Percentiles rank a stretch among this genome's conserved stretches.
phyloP scores from a whole-genome alignment of 805 yeast genomes.

The Scheffersomyces lignosus region DNA sequence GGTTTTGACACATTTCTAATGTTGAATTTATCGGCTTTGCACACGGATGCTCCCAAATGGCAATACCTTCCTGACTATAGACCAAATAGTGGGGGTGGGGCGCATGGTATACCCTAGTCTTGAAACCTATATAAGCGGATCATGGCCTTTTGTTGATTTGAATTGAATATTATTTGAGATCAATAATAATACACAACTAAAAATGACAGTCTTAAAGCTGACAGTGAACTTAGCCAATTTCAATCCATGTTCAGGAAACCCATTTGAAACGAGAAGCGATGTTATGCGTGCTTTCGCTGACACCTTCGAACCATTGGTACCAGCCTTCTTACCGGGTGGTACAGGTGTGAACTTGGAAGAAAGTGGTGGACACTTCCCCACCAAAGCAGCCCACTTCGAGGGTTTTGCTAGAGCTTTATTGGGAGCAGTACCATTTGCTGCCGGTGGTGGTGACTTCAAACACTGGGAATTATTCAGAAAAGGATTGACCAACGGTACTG shows the following conservation, averaged over 20 bases:
- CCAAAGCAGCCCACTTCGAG: slow-evolving; percentile 22
- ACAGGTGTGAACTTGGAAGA: slow-evolving; percentile 16
- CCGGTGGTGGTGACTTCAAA: slow-evolving; percentile 15
- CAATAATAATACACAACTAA: background rate
- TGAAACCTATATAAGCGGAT: background rate
- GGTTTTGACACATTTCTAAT: background rate
- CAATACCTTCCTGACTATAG: background rate
- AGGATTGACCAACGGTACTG: slow-evolving; percentile 25
- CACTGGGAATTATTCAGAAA: slow-evolving; percentile 20
- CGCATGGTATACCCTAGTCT: background rate
- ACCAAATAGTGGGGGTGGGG: background rate
- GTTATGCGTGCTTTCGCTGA: slow-evolving; percentile 5
- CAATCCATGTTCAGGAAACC: slow-evolving; percentile 3
- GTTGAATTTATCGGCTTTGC: background rate
- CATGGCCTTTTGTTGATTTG: background rate
- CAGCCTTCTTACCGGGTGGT: slow-evolving; percentile 7
- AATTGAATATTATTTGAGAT: background rate
- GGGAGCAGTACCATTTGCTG: slow-evolving; percentile 26
- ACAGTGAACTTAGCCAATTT: background rate
- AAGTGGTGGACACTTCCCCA: slow-evolving; percentile 22
- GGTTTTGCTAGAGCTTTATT: slow-evolving; percentile 29
- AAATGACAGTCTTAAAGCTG: background rate
- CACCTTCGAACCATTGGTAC: slow-evolving; percentile 9
- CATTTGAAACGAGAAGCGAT: slow-evolving; percentile 6
- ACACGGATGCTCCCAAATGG: background rate